These are phyloP conservation scores for Lentinula raphanica DNA, from an alignment of 768 basidiomycete genomes.

Conservation along the genomic window DNA sequence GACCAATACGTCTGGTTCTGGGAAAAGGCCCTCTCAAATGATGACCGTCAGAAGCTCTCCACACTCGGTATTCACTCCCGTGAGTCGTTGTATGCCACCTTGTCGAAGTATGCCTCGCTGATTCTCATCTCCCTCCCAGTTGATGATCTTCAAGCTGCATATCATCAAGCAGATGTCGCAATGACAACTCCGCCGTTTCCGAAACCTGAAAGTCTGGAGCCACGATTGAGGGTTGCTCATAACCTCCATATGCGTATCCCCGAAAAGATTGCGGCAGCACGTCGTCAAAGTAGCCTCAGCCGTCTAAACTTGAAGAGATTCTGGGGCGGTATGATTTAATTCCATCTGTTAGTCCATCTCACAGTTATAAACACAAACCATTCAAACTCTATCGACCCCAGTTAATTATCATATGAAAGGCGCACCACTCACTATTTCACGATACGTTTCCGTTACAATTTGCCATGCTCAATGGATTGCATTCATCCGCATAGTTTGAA, in stretches of 20 bases:
- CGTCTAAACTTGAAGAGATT: constrained; percentile 7
- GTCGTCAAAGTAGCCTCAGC: neutral
- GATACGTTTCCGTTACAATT: too few species aligned
- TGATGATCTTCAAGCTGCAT: constrained; percentile 7
- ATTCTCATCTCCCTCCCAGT: neutral
- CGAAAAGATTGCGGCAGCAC: constrained; percentile 5
- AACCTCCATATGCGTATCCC: constrained; percentile 5
- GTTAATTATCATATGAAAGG: too few species aligned
- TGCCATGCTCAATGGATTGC: too few species aligned
- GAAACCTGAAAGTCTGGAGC: neutral
- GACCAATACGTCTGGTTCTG: constrained; percentile 6
- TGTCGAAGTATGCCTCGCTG: neutral
- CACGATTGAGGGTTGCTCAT: constrained; percentile 2
- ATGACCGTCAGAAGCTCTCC: constrained; percentile 3
- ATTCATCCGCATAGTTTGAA: too few species aligned
- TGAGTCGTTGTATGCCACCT: neutral
- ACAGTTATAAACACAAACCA: too few species aligned
- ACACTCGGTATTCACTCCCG: neutral
- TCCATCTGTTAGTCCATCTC: too few species aligned
- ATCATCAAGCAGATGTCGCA: constrained; percentile 6
- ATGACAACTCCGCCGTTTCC: constrained; percentile 7
- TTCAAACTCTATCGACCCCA: too few species aligned
- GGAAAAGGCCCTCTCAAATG: constrained; percentile 1
- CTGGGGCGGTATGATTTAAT: constrained; percentile 5
- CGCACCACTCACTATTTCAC: too few species aligned